phyloP scores from a whole-genome alignment of 768 basidiomycete species.

The Suillus spraguei region DNA sequence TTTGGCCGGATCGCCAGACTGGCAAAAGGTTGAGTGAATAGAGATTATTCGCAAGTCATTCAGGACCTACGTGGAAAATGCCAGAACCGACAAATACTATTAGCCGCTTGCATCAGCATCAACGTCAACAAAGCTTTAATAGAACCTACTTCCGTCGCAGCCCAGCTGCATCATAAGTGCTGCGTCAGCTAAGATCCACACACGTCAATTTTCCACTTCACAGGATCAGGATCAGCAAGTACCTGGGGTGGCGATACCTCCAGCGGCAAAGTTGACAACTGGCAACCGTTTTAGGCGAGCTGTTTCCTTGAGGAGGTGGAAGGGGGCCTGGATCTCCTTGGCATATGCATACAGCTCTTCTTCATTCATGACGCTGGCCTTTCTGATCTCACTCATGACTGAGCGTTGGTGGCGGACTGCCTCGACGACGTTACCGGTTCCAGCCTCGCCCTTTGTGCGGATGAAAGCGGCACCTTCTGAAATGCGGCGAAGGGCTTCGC shows the following conservation, averaged over 20 bases:
- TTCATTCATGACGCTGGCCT: constrained; percentile 86
- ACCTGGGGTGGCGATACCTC: constrained; percentile 92
- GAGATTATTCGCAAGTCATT: constrained; percentile 6
- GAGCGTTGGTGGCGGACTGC: constrained; percentile 92
- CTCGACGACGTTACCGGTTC: constrained; percentile 89
- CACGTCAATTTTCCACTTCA: background rate
- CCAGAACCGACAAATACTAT: constrained; percentile 97
- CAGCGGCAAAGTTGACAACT: constrained; percentile 96
- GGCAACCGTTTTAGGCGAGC: constrained; percentile 92
- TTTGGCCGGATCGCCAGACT: constrained; percentile 94
- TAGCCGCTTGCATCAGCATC: constrained; percentile 13
- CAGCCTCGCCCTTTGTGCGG: constrained; percentile 94
- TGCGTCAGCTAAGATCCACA: constrained; percentile 69
- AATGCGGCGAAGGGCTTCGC: constrained; percentile 94
- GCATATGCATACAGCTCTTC: constrained; percentile 94
- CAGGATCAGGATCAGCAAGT: constrained; percentile 15
- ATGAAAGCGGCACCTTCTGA: constrained; percentile 98
- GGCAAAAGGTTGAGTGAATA: constrained; percentile 9
- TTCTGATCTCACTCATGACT: constrained; percentile 82
- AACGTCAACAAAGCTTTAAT: background rate
- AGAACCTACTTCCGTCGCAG: constrained; percentile 84
- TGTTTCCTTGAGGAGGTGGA: constrained; percentile 94
- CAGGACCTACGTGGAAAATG: constrained; percentile 82
- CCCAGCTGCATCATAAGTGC: constrained; percentile 99
- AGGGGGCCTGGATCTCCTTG: constrained; percentile 91